phyloP scores from a whole-genome alignment of 2,329 filamentous ascomycete genomes.

The Alternaria sp. region DNA sequence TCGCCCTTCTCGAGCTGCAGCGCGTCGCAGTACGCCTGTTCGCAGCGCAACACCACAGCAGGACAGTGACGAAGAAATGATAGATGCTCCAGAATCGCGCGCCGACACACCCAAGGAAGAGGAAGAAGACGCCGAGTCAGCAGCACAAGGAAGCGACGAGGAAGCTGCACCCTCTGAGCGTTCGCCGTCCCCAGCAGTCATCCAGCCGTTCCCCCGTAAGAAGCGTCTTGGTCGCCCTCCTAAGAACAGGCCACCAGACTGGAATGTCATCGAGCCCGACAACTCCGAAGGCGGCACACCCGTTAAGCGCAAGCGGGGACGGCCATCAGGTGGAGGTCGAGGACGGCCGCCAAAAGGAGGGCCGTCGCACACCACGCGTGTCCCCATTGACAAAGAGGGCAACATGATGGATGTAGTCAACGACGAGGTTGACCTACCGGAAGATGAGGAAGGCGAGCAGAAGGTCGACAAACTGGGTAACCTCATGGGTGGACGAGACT shows the following conservation, averaged over 20 bases:
- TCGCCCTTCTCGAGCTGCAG: constrained; percentile 50
- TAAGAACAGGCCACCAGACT: constrained; percentile 83
- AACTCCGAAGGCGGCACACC: constrained; percentile 61
- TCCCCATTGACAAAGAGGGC: constrained; percentile 91
- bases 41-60: constrained; percentile 49
- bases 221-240: constrained; percentile 82
- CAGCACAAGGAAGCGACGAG: constrained; percentile 53
- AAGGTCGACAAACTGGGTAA: constrained; percentile 93
- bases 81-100: constrained; percentile 46
- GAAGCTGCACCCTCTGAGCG: constrained; percentile 58
- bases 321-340: constrained; percentile 67
- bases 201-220: constrained; percentile 71
- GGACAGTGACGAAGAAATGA: constrained; percentile 49
- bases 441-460: constrained; percentile 85
- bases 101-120: constrained; percentile 57
- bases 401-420: constrained; percentile 89
- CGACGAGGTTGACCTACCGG: constrained; percentile 88
- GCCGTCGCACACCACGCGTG: constrained; percentile 78
- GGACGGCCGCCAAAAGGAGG: constrained; percentile 74
- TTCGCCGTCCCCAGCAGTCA: constrained; percentile 57
- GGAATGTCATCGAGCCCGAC: constrained; percentile 64
- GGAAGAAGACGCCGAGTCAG: constrained; percentile 59
- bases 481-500: constrained; percentile 84
- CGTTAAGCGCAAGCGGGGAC: constrained; percentile 59
- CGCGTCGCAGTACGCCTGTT: constrained; percentile 50